Conservation (phyloP, 2,329 filamentous ascomycete species). For the Aureobasidium pullulans region DNA sequence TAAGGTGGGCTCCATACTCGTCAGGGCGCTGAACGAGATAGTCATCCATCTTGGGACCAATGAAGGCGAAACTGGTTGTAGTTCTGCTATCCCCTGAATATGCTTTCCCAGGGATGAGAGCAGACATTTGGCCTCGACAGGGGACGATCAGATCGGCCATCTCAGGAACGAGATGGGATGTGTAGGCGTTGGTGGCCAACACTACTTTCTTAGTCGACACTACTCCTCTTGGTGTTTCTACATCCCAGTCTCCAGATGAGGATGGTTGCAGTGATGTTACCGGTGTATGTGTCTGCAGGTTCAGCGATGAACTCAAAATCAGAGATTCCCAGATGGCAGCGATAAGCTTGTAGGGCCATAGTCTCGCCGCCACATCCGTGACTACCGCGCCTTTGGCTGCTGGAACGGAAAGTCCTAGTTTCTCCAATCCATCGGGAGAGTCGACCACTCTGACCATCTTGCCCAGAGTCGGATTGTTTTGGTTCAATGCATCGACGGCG, state of each 20-base stretch:
- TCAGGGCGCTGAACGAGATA: slow-evolving; percentile 64
- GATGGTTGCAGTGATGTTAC: slow-evolving; percentile 30
- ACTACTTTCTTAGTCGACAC: slow-evolving; percentile 59
- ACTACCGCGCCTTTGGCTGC: slow-evolving; percentile 56
- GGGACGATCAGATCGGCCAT: slow-evolving; percentile 70
- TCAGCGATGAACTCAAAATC: slow-evolving; percentile 45
- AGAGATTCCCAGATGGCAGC: slow-evolving; percentile 60
- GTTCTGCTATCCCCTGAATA: slow-evolving; percentile 33
- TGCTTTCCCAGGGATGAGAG: slow-evolving; percentile 51
- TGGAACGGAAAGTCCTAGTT: slow-evolving; percentile 44
- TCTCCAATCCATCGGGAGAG: slow-evolving; percentile 38
- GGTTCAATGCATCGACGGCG: slow-evolving; percentile 45
- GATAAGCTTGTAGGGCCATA: slow-evolving; percentile 84
- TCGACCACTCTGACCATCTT: slow-evolving; percentile 32
- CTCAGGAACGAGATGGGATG: slow-evolving; percentile 62
- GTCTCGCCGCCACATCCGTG: slow-evolving; percentile 56
- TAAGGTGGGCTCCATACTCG: slow-evolving; percentile 45
- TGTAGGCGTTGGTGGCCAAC: slow-evolving; percentile 78
- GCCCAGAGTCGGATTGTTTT: slow-evolving; percentile 51
- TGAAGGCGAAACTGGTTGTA: slow-evolving; percentile 57
- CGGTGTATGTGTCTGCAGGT: slow-evolving; percentile 68
- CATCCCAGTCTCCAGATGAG: slow-evolving; percentile 42
- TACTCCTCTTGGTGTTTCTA: slow-evolving; percentile 62
- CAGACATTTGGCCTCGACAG: slow-evolving; percentile 64
- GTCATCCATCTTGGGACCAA: slow-evolving; percentile 55